A percentile compares a stretch with the other conserved stretches of the same genome.
These are phyloP conservation scores for Vicia villosa DNA, from an alignment of 306 rosid genomes.

Conservation along the genomic window DNA sequence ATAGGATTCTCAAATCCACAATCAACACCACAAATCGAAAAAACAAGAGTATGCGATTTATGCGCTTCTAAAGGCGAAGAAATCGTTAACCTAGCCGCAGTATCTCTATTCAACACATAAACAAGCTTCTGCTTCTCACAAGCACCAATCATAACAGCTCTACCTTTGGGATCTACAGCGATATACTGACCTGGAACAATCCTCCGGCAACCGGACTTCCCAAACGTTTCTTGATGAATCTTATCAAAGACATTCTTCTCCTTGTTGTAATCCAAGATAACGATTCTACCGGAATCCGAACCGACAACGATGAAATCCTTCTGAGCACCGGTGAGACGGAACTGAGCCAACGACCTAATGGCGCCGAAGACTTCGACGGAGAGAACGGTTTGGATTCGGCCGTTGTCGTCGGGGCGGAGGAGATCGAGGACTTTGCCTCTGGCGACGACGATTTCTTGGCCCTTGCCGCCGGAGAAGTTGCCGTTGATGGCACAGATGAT, in stretches of 20 bases:
- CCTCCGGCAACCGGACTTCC: conserved; percentile 89
- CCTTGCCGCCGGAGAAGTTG: conserved; percentile 93
- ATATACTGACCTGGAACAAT: conserved; percentile 92
- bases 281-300: conserved; percentile 90
- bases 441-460: conserved; percentile 88
- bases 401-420: conserved; percentile 89
- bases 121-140: conserved; percentile 96
- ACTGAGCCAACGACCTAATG: conserved; percentile 79
- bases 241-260: conserved; percentile 87
- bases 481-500: conserved; percentile 91
- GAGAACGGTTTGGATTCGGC: conserved; percentile 89
- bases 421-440: conserved; percentile 93
- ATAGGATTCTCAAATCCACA: conserved; percentile 98
- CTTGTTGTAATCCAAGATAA: conserved; percentile 83
- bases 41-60: conserved; percentile 83
- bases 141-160: conserved; percentile 97
- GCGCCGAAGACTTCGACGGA: conserved; percentile 96
- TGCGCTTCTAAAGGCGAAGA: conserved; percentile 95
- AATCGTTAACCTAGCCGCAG: conserved; percentile 89
- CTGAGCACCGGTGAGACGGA: conserved; percentile 81
- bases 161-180: conserved; percentile 90
- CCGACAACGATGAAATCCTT: conserved; percentile 91
- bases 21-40: conserved; percentile 88
- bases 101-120: conserved; percentile 87
- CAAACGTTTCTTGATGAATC: conserved; percentile 92